Evolutionary conservation across 2,329 filamentous ascomycete genomes (phyloP).

Genomic region (Cercospora sp.): DNA sequence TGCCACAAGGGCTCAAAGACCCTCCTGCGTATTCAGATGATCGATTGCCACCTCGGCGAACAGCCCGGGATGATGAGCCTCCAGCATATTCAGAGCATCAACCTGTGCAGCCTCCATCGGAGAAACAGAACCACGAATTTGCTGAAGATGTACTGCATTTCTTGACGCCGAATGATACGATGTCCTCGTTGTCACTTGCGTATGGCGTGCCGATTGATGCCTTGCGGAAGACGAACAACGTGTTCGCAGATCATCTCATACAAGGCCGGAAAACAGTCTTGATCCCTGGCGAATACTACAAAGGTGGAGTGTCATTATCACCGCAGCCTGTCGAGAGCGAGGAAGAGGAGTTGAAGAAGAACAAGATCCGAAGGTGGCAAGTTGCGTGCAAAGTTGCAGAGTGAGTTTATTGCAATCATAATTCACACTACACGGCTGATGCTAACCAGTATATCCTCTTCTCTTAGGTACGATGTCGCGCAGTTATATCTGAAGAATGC

Average conservation of each 20-base stretch:
- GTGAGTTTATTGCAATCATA: conserved; percentile 49
- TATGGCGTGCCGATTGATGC: conserved; percentile 67
- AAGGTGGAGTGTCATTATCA: conserved; percentile 65
- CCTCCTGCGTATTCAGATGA: conserved; percentile 61
- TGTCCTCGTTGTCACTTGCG: conserved; percentile 67
- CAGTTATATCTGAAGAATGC: conserved; percentile 71
- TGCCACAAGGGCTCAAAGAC: conserved; percentile 65
- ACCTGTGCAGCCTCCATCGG: conserved; percentile 35
- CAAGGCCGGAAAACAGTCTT: conserved; percentile 67
- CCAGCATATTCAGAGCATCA: conserved; percentile 47
- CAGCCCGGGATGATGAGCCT: conserved; percentile 40
- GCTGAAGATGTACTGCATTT: conserved; percentile 73
- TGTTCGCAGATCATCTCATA: conserved; percentile 71
- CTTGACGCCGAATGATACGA: conserved; percentile 67
- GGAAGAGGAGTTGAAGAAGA: conserved; percentile 70
- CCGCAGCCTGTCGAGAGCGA: conserved; percentile 72
- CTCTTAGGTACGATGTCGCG: conserved; percentile 64
- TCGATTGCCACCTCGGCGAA: conserved; percentile 14
- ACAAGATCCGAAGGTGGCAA: conserved; percentile 74
- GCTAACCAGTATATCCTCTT: conserved; percentile 44
- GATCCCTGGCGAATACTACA: conserved; percentile 70
- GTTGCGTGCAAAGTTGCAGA: conserved; percentile 73
- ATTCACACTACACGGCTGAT: conserved; percentile 18
- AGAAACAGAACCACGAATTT: conserved; percentile 37
- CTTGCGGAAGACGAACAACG: conserved; percentile 66